Conservation (phyloP, 495 filamentous ascomycete genomes). For the Aspergillus wentii region DNA sequence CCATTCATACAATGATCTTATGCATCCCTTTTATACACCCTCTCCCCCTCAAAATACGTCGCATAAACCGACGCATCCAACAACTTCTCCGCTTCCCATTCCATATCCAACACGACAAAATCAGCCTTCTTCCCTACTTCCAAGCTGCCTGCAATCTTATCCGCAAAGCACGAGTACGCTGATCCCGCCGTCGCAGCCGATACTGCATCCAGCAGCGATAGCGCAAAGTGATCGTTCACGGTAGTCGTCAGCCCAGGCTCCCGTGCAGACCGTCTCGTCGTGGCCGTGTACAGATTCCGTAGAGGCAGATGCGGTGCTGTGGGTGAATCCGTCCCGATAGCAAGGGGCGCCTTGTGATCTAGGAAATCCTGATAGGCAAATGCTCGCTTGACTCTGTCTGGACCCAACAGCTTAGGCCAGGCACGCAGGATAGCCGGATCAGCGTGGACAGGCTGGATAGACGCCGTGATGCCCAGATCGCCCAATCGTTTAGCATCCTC, state of each 20-base stretch:
- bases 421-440: conserved; percentile 58
- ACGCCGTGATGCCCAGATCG: conserved; percentile 53
- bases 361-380: conserved; percentile 60
- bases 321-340: conserved; percentile 57
- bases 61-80: conserved; percentile 32
- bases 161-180: conserved; percentile 55
- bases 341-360: conserved; percentile 46
- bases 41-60: conserved; percentile 12
- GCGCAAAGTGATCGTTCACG: conserved; percentile 49
- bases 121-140: conserved; percentile 48
- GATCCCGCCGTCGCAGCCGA: conserved; percentile 52
- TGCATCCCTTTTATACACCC: conserved; percentile 5
- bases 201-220: conserved; percentile 47
- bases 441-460: conserved; percentile 59
- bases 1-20: no score
- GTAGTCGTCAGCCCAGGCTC: conserved; percentile 41
- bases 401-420: conserved; percentile 52
- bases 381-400: conserved; percentile 45
- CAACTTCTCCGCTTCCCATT: conserved; percentile 46
- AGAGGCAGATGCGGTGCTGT: conserved; percentile 55
- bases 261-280: conserved; percentile 50
- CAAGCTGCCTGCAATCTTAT: conserved; percentile 45
- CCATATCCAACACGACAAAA: conserved; percentile 55
- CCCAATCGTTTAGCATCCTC: conserved; percentile 50
- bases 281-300: conserved; percentile 55